Conservation (phyloP, 495 filamentous ascomycete genomes). For the Pseudotulostoma volvatum region DNA sequence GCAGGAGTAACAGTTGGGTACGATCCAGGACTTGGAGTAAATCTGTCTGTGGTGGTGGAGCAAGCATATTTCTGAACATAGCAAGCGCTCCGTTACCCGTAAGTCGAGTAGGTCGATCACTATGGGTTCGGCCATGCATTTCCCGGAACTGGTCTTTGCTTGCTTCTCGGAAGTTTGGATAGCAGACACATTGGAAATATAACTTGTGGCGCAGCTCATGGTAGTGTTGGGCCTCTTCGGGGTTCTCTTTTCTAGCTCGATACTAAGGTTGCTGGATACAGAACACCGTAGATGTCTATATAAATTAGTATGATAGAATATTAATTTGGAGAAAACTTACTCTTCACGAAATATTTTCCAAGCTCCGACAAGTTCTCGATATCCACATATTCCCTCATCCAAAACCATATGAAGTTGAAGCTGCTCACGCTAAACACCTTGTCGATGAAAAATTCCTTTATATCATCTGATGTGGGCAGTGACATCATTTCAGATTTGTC, state of each 20-base stretch:
- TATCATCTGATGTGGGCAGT: neutral
- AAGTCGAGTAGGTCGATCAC: neutral
- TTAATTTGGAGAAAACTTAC: neutral
- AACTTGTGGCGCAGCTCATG: neutral
- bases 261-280: neutral
- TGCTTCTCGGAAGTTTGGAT: neutral
- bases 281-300: neutral
- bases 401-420: neutral
- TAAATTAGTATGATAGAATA: neutral
- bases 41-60: neutral
- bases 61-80: neutral
- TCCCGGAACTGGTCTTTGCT: neutral
- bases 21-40: neutral
- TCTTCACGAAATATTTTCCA: neutral
- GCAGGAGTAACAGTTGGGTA: neutral
- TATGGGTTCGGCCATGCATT: neutral
- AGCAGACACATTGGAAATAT: neutral
- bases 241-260: neutral
- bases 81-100: neutral
- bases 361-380: neutral
- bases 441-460: too few species aligned
- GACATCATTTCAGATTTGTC: neutral
- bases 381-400: neutral
- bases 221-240: neutral
- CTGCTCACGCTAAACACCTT: neutral